Evolutionary conservation across 2,329 filamentous ascomycete genomes (phyloP).

Genomic region (Pseudogymnoascus sp.): DNA sequence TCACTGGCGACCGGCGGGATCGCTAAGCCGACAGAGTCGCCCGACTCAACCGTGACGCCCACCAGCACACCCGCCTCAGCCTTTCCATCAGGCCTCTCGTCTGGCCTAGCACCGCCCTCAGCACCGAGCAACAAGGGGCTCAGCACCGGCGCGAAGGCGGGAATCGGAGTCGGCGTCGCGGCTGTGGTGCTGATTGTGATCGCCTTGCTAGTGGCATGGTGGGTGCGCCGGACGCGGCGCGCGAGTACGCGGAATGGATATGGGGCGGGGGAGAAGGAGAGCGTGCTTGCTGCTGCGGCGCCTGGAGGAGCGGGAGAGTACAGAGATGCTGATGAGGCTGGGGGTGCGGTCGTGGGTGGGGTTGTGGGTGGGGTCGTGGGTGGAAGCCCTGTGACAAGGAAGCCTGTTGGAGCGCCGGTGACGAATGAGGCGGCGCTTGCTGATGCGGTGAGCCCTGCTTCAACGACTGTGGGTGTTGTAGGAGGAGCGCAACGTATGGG

Average conservation of each 20-base stretch:
- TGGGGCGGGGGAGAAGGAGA: not conserved
- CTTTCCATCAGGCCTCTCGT: not conserved
- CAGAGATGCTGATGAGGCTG: conserved; percentile 4
- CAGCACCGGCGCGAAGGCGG: not conserved
- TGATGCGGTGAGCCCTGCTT: not conserved
- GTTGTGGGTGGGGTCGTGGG: not conserved
- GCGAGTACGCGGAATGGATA: not conserved
- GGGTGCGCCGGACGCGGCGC: not conserved
- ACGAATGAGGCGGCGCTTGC: not conserved
- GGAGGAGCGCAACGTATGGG: not conserved
- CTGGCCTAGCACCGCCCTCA: not conserved
- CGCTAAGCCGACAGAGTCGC: not conserved
- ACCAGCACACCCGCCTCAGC: not conserved
- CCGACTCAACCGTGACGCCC: not conserved
- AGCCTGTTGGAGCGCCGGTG: not conserved
- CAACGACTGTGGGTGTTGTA: not conserved
- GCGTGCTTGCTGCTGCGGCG: not conserved
- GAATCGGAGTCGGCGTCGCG: not conserved
- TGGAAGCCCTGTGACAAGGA: not conserved
- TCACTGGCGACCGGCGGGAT: too few relatives aligned
- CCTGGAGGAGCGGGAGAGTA: not conserved
- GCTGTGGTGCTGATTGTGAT: not conserved
- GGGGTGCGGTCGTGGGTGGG: not conserved
- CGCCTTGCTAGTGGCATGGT: not conserved
- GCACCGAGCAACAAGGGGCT: not conserved